These are phyloP conservation scores for Aspergillus asperescens DNA, from an alignment of 495 filamentous ascomycete genomes.

Conservation along the genomic window DNA sequence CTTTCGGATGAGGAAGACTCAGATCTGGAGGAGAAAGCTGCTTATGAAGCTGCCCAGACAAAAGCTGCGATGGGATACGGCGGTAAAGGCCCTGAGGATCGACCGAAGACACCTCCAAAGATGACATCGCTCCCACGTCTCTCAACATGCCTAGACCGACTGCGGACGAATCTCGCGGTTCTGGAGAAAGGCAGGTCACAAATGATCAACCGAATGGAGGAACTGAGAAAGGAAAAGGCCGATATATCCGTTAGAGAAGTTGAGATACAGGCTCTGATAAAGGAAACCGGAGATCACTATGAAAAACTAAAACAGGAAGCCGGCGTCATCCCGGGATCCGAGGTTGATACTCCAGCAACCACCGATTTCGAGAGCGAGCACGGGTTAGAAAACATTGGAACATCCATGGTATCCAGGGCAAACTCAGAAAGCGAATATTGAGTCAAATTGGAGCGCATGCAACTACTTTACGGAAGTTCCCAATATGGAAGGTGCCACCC, in stretches of 20 bases:
- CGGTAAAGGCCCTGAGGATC: conserved; percentile 36
- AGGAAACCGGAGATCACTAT: conserved; percentile 77
- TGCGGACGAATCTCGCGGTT: conserved; percentile 47
- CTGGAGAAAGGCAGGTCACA: conserved; percentile 52
- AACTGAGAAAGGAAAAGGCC: conserved; percentile 57
- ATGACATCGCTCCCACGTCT: conserved; percentile 54
- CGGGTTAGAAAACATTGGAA: conserved; percentile 41
- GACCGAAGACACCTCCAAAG: conserved; percentile 52
- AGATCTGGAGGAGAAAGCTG: conserved; percentile 71
- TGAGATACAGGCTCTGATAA: conserved; percentile 75
- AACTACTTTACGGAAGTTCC: not conserved
- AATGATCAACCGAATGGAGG: conserved; percentile 55
- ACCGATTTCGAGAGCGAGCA: conserved; percentile 31
- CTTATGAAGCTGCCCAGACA: conserved; percentile 86
- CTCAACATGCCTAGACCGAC: conserved; percentile 43
- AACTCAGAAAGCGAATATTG: conserved; percentile 28
- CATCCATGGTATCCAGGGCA: conserved; percentile 25
- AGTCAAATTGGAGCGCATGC: not conserved
- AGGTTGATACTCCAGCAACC: conserved; percentile 24
- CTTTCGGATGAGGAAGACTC: conserved; percentile 64
- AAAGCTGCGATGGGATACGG: conserved; percentile 71
- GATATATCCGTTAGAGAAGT: conserved; percentile 69
- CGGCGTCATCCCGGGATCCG: conserved; percentile 32
- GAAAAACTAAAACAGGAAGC: conserved; percentile 54
- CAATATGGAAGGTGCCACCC: conserved; percentile 1